A percentile compares a stretch with the other conserved stretches of the same genome.
These are phyloP conservation scores for Brachypodium distachyon DNA, from an alignment of 202 grass and related monocot genomes.

Conservation along the genomic window DNA sequence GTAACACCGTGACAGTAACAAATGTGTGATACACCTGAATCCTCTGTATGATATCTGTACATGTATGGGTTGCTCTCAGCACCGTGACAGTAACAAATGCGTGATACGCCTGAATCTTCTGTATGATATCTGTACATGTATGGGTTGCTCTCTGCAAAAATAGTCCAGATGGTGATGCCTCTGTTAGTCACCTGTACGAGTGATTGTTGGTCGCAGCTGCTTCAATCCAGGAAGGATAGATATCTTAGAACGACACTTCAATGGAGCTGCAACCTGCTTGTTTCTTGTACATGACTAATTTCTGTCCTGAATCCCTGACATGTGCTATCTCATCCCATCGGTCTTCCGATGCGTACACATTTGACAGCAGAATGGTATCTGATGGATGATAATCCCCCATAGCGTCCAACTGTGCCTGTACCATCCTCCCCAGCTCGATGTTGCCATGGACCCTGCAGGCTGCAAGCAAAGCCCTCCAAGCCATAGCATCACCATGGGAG, in stretches of 20 bases:
- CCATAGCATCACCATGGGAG: conserved; percentile 16
- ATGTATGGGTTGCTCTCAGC: not conserved
- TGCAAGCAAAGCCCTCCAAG: conserved; percentile 50
- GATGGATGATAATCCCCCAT: conserved; percentile 34
- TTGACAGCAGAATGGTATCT: conserved; percentile 48
- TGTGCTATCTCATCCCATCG: conserved; percentile 48
- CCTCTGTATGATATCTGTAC: not conserved
- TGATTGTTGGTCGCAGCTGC: not conserved
- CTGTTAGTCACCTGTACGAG: not conserved
- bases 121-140: not conserved
- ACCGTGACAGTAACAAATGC: not conserved
- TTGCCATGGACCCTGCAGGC: conserved; percentile 58
- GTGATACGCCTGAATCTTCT: not conserved
- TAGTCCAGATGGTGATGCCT: not conserved
- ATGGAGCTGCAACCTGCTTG: conserved; percentile 40
- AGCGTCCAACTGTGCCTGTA: conserved; percentile 26
- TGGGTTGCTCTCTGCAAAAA: not conserved
- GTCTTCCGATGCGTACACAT: conserved; percentile 36
- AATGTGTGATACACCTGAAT: not conserved
- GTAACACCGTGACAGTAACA: not conserved
- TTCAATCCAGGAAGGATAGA: not conserved
- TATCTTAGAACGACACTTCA: conserved; percentile 4
- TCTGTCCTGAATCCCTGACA: conserved; percentile 21
- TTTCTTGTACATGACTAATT: conserved; percentile 33
- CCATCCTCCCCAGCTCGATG: conserved; percentile 40